phyloP scores from a whole-genome alignment of 768 basidiomycete genomes.

The Tricholoma sp. region DNA sequence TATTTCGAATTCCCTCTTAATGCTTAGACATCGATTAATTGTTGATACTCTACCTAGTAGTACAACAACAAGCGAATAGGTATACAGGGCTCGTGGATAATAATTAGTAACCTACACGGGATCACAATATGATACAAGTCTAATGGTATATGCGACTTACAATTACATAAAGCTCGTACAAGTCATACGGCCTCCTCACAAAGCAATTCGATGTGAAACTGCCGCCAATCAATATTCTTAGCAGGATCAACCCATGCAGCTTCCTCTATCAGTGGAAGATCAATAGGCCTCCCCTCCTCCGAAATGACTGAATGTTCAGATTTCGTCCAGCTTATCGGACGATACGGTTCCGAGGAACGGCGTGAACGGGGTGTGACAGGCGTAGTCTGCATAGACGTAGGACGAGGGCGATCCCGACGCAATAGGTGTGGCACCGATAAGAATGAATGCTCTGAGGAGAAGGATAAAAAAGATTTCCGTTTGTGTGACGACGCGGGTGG shows the following conservation, averaged over 20 bases:
- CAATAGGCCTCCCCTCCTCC: slow-evolving; percentile 31
- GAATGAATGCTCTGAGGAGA: slow-evolving; percentile 26
- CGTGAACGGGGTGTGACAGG: slow-evolving; percentile 25
- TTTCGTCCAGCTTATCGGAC: slow-evolving; percentile 23
- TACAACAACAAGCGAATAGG: neutral
- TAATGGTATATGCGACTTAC: neutral
- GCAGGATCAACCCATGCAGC: slow-evolving; percentile 32
- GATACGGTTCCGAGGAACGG: slow-evolving; percentile 27
- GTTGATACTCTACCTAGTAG: neutral
- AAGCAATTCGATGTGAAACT: slow-evolving; percentile 47
- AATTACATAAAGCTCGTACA: neutral
- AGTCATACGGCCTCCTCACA: slow-evolving; percentile 17
- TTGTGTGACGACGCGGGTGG: slow-evolving; percentile 19
- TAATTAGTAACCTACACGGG: neutral
- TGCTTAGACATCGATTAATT: neutral
- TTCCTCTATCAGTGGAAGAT: slow-evolving; percentile 18
- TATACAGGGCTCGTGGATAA: neutral
- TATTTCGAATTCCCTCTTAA: no score
- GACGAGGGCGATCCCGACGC: slow-evolving; percentile 24
- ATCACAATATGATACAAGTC: neutral
- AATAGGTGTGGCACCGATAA: slow-evolving; percentile 13
- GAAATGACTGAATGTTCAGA: slow-evolving; percentile 33
- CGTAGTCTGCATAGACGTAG: slow-evolving; percentile 27
- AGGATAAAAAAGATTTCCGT: slow-evolving; percentile 38
- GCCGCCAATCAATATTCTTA: slow-evolving; percentile 46